Conservation (phyloP, 306 rosid species). For the Datisca glomerata region DNA sequence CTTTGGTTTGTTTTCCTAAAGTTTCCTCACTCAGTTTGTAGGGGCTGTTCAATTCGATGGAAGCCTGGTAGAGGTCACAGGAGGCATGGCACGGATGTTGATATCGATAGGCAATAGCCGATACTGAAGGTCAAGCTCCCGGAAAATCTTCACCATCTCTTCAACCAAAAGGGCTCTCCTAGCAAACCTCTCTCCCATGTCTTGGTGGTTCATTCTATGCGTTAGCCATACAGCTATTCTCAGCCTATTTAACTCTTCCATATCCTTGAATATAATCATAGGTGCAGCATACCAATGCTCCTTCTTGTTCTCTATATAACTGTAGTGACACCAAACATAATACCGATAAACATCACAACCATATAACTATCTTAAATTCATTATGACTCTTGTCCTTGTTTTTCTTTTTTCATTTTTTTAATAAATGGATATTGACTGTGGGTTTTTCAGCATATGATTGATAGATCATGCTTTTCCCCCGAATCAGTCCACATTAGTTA, state of each 20-base stretch:
- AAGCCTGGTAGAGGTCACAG: constrained; percentile 30
- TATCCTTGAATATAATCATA: constrained; percentile 44
- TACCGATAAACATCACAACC: not conserved
- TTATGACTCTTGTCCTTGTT: too few relatives aligned
- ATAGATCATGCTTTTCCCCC: too few relatives aligned
- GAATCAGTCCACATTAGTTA: too few relatives aligned
- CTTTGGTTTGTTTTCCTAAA: constrained; percentile 1
- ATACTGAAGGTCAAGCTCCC: constrained; percentile 62
- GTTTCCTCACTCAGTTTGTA: constrained; percentile 24
- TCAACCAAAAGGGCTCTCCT: constrained; percentile 61
- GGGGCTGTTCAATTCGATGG: constrained; percentile 37
- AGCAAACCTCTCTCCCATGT: constrained; percentile 68
- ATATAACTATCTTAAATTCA: too few relatives aligned
- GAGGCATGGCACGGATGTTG: constrained; percentile 49
- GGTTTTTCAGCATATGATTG: too few relatives aligned
- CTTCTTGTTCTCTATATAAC: constrained; percentile 71
- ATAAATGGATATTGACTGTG: too few relatives aligned
- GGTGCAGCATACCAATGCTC: constrained; percentile 84
- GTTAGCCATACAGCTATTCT: constrained; percentile 55
- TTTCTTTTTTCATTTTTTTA: too few relatives aligned
- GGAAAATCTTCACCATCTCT: constrained; percentile 62
- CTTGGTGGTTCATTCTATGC: constrained; percentile 80
- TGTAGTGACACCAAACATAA: constrained; percentile 14
- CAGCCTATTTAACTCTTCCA: constrained; percentile 42
- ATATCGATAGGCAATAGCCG: constrained; percentile 62